Percentiles rank a stretch among this genome's conserved stretches.
Evolutionary conservation across 208 protist species (phyloP).

Genomic region (Wallacemonas rigidus): DNA sequence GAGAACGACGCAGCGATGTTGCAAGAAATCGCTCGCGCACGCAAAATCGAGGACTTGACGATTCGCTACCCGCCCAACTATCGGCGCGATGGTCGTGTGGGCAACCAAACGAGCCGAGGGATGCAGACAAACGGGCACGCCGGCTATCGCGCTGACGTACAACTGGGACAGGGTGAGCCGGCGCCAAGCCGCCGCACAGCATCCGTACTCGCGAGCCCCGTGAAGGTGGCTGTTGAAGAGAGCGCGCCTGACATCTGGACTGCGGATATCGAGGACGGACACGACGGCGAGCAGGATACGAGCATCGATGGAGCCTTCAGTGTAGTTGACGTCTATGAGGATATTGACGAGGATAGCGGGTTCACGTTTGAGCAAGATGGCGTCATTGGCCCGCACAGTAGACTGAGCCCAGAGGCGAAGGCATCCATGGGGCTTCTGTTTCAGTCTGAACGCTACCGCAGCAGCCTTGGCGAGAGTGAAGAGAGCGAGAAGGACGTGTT

Average conservation of each 20-base stretch:
- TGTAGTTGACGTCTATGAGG: conserved; percentile 22
- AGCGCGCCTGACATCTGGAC: neutral
- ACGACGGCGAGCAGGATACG: conserved; percentile 20
- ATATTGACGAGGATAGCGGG: conserved; percentile 8
- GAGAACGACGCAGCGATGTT: conserved; percentile 19
- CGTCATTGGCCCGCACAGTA: conserved; percentile 42
- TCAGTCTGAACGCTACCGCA: conserved; percentile 66
- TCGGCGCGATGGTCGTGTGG: neutral
- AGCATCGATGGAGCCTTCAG: conserved; percentile 8
- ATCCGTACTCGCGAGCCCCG: neutral
- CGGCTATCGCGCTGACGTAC: no score
- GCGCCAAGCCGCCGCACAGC: neutral
- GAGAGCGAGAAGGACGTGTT: conserved; percentile 41
- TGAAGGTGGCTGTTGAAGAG: neutral
- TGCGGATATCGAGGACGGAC: neutral
- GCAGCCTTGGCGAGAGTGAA: conserved; percentile 23
- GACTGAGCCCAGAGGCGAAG: conserved; percentile 72
- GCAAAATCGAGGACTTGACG: conserved; percentile 39
- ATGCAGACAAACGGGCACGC: neutral
- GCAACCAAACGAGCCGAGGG: neutral
- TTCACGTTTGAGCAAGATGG: neutral
- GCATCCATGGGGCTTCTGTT: conserved; percentile 76
- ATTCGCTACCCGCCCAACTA: neutral
- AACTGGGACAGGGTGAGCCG: neutral
- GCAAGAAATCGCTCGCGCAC: conserved; percentile 28